These are phyloP conservation scores for Friedmanniomyces simplex DNA, from an alignment of 495 filamentous ascomycete genomes.

Conservation along the genomic window DNA sequence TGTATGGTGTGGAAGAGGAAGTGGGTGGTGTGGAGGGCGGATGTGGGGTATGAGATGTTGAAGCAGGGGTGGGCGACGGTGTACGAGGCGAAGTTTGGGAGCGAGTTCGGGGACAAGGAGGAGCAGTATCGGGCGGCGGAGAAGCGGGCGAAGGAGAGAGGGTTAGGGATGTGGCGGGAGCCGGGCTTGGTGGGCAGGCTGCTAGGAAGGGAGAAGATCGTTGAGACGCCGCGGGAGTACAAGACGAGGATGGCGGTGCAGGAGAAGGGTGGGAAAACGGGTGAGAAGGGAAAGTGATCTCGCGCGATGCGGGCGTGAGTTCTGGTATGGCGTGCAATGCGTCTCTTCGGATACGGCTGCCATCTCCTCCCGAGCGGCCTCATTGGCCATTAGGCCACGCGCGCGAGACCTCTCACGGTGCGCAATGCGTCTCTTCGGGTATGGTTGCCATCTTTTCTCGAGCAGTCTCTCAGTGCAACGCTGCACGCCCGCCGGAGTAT, in stretches of 20 bases:
- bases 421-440: too few relatives aligned
- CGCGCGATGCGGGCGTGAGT: too few relatives aligned
- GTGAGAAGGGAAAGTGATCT: constrained; percentile 4
- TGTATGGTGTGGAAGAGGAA: constrained; percentile 53
- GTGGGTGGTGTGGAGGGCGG: constrained; percentile 45
- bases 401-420: too few relatives aligned
- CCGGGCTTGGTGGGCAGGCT: constrained; percentile 17
- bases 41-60: constrained; percentile 87
- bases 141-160: constrained; percentile 53
- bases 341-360: too few relatives aligned
- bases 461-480: too few relatives aligned
- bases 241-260: constrained; percentile 56
- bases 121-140: constrained; percentile 62
- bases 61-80: constrained; percentile 72
- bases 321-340: too few relatives aligned
- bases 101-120: constrained; percentile 69
- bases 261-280: constrained; percentile 35
- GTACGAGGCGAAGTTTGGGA: constrained; percentile 81
- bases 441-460: too few relatives aligned
- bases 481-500: not conserved
- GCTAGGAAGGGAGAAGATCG: constrained; percentile 34
- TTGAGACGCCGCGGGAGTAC: constrained; percentile 77
- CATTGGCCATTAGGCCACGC: too few relatives aligned
- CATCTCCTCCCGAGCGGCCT: too few relatives aligned
- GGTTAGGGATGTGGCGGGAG: constrained; percentile 59